Percentiles rank a stretch among this genome's conserved stretches.
phyloP scores from a whole-genome alignment of 164 flowering plant species.

The Vitis rupestris region DNA sequence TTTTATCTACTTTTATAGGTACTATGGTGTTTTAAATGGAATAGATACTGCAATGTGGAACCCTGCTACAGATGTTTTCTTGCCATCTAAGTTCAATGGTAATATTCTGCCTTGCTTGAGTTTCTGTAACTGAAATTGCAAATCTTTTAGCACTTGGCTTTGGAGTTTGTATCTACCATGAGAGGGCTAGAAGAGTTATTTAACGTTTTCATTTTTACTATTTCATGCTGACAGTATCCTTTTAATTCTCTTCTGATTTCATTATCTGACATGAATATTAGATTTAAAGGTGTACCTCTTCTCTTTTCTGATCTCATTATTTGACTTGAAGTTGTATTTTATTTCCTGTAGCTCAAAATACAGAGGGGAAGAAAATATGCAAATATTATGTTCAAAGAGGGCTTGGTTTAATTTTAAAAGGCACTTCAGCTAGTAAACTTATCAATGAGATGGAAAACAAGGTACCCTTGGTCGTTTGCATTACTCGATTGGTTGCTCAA shows the following conservation, averaged over 20 bases:
- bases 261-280: too few species aligned
- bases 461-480: slow-evolving; percentile 60
- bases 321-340: not conserved
- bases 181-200: too few species aligned
- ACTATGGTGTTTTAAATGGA: slow-evolving; percentile 63
- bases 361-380: slow-evolving; percentile 54
- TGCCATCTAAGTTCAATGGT: slow-evolving; percentile 61
- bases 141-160: too few species aligned
- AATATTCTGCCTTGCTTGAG: slow-evolving; percentile 3
- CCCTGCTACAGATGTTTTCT: slow-evolving; percentile 55
- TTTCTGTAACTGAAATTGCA: not conserved
- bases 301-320: not conserved
- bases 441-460: slow-evolving; percentile 9
- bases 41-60: slow-evolving; percentile 63
- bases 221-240: too few species aligned
- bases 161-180: too few species aligned
- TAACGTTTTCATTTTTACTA: too few species aligned
- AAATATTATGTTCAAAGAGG: slow-evolving; percentile 64
- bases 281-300: too few species aligned
- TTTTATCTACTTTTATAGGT: slow-evolving; percentile 31
- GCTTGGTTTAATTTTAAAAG: slow-evolving; percentile 45
- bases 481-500: slow-evolving; percentile 68
- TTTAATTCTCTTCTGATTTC: too few species aligned
- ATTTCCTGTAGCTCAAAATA: slow-evolving; percentile 33
- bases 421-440: slow-evolving; percentile 7